Conservation (phyloP, 2,329 filamentous ascomycete species). For the Ustilaginoidea virens region DNA sequence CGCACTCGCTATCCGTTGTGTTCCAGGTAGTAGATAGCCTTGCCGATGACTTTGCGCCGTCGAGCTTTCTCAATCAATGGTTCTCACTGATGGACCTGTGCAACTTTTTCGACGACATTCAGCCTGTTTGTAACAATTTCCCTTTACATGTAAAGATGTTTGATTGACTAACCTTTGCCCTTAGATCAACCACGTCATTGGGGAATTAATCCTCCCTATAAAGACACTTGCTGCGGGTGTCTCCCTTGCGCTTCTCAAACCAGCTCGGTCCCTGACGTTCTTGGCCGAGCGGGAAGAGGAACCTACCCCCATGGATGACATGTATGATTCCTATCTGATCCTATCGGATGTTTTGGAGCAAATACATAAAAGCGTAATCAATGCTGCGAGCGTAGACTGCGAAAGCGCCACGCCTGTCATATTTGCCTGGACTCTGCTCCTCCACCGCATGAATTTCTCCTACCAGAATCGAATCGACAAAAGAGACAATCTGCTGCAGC, state of each 20-base stretch:
- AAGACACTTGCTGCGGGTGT: conserved; percentile 56
- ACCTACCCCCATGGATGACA: conserved; percentile 17
- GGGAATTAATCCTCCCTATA: conserved; percentile 43
- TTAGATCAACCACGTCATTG: conserved; percentile 23
- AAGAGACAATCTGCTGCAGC: conserved; percentile 40
- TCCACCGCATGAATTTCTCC: conserved; percentile 51
- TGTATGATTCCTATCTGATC: conserved; percentile 46
- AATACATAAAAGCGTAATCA: conserved; percentile 56
- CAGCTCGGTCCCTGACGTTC: conserved; percentile 36
- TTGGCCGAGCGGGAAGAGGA: conserved; percentile 23
- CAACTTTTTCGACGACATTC: conserved; percentile 52
- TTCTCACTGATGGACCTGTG: conserved; percentile 55
- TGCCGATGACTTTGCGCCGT: conserved; percentile 36
- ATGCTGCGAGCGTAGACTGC: conserved; percentile 39
- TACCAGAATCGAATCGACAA: conserved; percentile 47
- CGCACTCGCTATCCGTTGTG: conserved; percentile 58
- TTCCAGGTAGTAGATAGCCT: conserved; percentile 55
- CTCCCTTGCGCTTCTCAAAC: conserved; percentile 57
- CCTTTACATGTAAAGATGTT: background rate
- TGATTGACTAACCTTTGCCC: conserved; percentile 8
- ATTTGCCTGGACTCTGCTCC: conserved; percentile 68
- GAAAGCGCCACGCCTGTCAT: conserved; percentile 55
- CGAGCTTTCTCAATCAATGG: conserved; percentile 51
- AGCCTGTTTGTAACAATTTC: conserved; percentile 16
- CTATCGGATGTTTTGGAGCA: conserved; percentile 54